phyloP scores from a whole-genome alignment of 2,329 filamentous ascomycete species.

The Alternaria brassicae region DNA sequence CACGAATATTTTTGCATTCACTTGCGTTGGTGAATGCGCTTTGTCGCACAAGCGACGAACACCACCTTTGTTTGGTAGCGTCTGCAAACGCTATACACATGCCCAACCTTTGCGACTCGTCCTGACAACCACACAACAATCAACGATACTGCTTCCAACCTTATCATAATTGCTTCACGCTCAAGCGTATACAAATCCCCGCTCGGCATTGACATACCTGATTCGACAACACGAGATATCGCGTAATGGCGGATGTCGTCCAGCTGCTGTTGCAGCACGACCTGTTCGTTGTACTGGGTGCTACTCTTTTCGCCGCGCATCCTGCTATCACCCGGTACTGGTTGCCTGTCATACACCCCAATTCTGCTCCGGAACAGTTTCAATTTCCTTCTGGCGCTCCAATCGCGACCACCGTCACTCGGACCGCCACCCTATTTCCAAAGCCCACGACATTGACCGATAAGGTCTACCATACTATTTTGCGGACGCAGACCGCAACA shows the following conservation, averaged over 20 bases:
- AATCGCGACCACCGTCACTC: background rate
- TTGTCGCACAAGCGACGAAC: background rate
- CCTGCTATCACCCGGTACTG: background rate
- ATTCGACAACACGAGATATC: background rate
- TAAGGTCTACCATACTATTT: background rate
- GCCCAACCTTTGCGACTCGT: background rate
- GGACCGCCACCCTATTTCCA: background rate
- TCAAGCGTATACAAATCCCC: background rate
- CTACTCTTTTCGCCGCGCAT: background rate
- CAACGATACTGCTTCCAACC: background rate
- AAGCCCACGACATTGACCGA: slow-evolving; percentile 1
- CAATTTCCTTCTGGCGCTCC: background rate
- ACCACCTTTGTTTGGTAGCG: background rate
- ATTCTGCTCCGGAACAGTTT: background rate
- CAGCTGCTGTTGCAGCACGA: slow-evolving; percentile 1
- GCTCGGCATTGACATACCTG: background rate
- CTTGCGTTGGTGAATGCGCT: slow-evolving; percentile 1
- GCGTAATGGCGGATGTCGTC: background rate
- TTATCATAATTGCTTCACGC: background rate
- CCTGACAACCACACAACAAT: background rate
- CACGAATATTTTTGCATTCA: background rate
- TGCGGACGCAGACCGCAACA: background rate
- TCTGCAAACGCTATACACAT: background rate
- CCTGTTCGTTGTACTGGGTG: background rate
- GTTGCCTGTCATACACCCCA: background rate